Percentiles rank a stretch among this genome's conserved stretches.
phyloP scores from a whole-genome alignment of 305 asterid genomes.

The Solanum chacoense region DNA sequence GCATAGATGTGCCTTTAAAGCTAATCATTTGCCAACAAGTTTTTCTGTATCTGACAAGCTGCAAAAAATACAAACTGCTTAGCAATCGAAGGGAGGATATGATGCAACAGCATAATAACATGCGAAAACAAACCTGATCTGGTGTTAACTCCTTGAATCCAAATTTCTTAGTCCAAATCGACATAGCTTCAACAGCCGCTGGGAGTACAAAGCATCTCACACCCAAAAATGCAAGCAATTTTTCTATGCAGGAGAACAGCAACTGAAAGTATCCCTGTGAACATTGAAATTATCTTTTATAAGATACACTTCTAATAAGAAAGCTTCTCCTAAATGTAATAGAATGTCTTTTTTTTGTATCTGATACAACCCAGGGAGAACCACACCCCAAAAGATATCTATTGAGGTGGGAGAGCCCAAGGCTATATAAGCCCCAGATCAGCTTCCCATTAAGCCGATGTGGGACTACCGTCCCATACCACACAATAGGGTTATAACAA shows the following conservation, averaged over 20 bases:
- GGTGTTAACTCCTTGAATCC: slow-evolving; percentile 53
- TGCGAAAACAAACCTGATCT: slow-evolving; percentile 43
- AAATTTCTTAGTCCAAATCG: slow-evolving; percentile 89
- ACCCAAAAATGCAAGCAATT: slow-evolving; percentile 65
- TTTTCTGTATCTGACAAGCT: slow-evolving; percentile 60
- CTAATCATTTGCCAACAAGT: slow-evolving; percentile 84
- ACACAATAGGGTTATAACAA: neutral
- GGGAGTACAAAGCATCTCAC: slow-evolving; percentile 77
- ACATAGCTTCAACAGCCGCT: slow-evolving; percentile 72
- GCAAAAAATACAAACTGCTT: slow-evolving; percentile 22
- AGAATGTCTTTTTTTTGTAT: neutral
- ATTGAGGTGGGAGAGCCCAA: neutral
- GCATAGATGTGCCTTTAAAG: slow-evolving; percentile 78
- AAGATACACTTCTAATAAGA: neutral
- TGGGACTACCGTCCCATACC: neutral
- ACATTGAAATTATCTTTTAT: neutral
- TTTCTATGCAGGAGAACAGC: slow-evolving; percentile 79
- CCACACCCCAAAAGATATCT: neutral
- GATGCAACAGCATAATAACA: neutral
- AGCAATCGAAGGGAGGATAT: neutral
- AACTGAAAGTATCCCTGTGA: slow-evolving; percentile 84
- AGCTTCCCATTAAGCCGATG: neutral
- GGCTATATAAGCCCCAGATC: neutral
- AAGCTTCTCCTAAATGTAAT: neutral
- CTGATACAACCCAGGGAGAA: neutral